Evolutionary conservation across 1,139 yeast species (phyloP).

Genomic region (Pneumocystis oryctolagi): DNA sequence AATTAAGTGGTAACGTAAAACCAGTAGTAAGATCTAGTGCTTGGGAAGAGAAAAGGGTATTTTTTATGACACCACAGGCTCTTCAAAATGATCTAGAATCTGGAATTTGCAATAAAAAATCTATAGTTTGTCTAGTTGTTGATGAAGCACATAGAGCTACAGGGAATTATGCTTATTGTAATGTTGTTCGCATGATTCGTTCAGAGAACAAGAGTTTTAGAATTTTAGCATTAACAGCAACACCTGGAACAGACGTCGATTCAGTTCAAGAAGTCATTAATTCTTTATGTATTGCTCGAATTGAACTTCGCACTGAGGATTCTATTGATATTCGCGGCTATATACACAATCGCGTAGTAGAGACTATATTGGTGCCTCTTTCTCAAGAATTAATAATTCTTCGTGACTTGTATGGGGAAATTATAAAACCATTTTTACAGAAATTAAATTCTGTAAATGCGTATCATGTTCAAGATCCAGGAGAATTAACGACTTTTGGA

Average conservation of each 20-base stretch:
- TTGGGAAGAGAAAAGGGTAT: conserved; percentile 64
- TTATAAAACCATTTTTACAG: conserved; percentile 48
- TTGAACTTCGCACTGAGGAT: conserved; percentile 76
- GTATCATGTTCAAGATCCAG: conserved; percentile 49
- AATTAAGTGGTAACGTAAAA: conserved; percentile 44
- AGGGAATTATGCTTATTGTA: conserved; percentile 78
- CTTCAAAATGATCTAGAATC: conserved; percentile 74
- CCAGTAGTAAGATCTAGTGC: conserved; percentile 48
- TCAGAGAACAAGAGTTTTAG: conserved; percentile 56
- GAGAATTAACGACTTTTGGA: conserved; percentile 51
- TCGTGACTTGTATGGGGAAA: conserved; percentile 38
- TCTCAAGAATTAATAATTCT: conserved; percentile 41
- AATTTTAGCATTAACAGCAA: conserved; percentile 79
- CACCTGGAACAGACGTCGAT: conserved; percentile 66
- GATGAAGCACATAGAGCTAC: conserved; percentile 95
- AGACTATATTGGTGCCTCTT: conserved; percentile 40
- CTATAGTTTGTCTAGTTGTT: conserved; percentile 58
- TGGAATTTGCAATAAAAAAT: conserved; percentile 63
- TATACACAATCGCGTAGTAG: conserved; percentile 55
- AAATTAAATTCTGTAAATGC: conserved; percentile 51
- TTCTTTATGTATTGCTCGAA: conserved; percentile 55
- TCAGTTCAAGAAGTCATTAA: conserved; percentile 75
- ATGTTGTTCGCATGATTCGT: conserved; percentile 53
- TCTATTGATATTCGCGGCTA: conserved; percentile 68
- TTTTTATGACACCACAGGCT: conserved; percentile 93